Conservation (phyloP, 768 basidiomycete species). For the Mrakia blollopis region DNA sequence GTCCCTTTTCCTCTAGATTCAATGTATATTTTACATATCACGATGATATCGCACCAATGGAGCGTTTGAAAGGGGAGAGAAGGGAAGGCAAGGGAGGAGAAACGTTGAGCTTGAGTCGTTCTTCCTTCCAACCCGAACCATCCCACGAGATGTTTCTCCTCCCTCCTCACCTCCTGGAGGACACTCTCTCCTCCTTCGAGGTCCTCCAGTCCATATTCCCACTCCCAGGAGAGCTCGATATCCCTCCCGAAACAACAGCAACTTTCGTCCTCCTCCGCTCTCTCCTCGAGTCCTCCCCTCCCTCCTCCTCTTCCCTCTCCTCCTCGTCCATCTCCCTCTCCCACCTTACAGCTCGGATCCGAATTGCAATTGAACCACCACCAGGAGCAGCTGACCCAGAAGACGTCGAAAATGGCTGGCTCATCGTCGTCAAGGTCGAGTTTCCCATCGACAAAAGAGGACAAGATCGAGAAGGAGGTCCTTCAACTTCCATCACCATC, state of each 20-base stretch:
- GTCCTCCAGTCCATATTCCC: constrained; percentile 14
- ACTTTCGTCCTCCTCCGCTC: not conserved
- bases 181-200: not conserved
- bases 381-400: not conserved
- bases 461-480: not conserved
- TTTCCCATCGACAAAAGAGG: not conserved
- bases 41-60: too few relatives aligned
- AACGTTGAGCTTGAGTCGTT: too few relatives aligned
- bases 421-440: not conserved
- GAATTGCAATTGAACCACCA: not conserved
- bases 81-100: too few relatives aligned
- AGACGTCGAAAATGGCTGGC: not conserved
- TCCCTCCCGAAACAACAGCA: not conserved
- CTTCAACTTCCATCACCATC: constrained; percentile 5
- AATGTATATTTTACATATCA: too few relatives aligned
- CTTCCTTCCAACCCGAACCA: too few relatives aligned
- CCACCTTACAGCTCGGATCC: not conserved
- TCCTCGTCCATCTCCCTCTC: not conserved
- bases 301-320: not conserved
- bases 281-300: not conserved
- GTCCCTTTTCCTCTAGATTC: too few relatives aligned
- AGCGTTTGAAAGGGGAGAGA: too few relatives aligned
- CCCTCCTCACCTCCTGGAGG: not conserved
- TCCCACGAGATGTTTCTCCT: not conserved
- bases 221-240: not conserved